Evolutionary conservation across 257 asterid species (phyloP), one percentile per base, ranked within the genome.

Genomic region (Primulina huaijiensis): DNA sequence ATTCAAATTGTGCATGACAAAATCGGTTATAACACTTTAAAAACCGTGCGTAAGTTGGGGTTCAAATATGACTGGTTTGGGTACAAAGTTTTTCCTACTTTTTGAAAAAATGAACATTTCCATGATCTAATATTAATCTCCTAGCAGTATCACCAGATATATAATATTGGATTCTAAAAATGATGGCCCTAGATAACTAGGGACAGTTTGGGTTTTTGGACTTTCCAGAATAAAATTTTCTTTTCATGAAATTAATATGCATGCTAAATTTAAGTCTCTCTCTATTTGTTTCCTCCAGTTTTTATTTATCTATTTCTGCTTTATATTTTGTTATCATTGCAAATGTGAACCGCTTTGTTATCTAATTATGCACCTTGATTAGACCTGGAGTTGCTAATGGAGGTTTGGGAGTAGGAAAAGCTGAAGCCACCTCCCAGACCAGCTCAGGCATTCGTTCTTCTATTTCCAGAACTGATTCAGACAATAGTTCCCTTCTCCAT

Each of bases 371-470:
- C 57, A 52, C 77, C 72, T 35, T 77, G 64, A 67, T 75, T 79
- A 92, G 96, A 74, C 72, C 88, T 76, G 88, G 90, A 74, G 65
- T 78, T 78, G 76, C 81, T 81, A 89, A 82, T 79, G 95, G 96
- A 70, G 82, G 88, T 60, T 71, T 71, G 38, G 83, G 83, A 37
- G 67, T 79, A 56, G 88, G 85, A 70, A 92, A 87, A 82, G 72
- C 77, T 81, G 96, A 89, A 80, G 82, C 86, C 64, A 79, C 80
- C 63, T 74, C 85, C 8, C 90, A 83, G 78, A 82, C 82, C 69
- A 79, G 86, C 78, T 75, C 89, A 50, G 92, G 88, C 78, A 80
- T 80, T 82, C 93, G 92, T 50, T 78, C 95, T 43, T 79, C 95
- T 60, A 60, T 84, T 62, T 81, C 90, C 67, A 83, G 89, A 78